These are phyloP conservation scores for Magnolia officinalis DNA, from an alignment of 164 flowering plant species.

Conservation along the genomic window DNA sequence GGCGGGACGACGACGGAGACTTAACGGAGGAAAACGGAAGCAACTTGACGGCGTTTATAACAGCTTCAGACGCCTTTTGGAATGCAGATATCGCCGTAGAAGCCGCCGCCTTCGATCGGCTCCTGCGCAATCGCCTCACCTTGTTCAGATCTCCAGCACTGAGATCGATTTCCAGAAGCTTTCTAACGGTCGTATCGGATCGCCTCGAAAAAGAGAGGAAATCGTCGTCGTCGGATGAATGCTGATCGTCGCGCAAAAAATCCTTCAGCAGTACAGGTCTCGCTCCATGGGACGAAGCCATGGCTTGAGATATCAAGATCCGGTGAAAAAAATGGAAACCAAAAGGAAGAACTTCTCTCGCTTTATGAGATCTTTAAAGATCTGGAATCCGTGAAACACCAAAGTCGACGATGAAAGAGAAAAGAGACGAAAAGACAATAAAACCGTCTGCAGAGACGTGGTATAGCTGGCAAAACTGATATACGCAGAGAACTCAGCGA, in stretches of 20 bases:
- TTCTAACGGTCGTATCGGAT: constrained; percentile 41
- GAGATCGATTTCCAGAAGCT: constrained; percentile 46
- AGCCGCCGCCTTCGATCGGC: constrained; percentile 23
- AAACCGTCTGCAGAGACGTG: background rate
- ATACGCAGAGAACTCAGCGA: background rate
- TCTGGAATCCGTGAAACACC: background rate
- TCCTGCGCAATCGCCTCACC: constrained; percentile 11
- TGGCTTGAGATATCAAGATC: background rate
- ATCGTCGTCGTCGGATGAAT: constrained; percentile 67
- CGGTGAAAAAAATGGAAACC: background rate
- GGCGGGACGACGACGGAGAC: constrained; percentile 24
- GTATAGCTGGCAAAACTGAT: background rate
- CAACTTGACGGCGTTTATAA: constrained; percentile 46
- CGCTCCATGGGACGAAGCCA: background rate
- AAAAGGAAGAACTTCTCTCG: background rate
- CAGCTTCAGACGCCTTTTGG: constrained; percentile 51
- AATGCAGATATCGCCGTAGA: constrained; percentile 38
- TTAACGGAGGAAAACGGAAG: constrained; percentile 31
- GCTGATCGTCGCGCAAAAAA: constrained; percentile 52
- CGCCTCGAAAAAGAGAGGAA: constrained; percentile 57
- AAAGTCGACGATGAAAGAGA: constrained; percentile 3
- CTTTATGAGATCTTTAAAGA: background rate
- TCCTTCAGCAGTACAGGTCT: constrained; percentile 58
- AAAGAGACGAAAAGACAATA: constrained; percentile 3
- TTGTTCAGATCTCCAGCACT: constrained; percentile 16